phyloP scores from a whole-genome alignment of 495 filamentous ascomycete genomes.

The Lasiosphaeris hirsuta region DNA sequence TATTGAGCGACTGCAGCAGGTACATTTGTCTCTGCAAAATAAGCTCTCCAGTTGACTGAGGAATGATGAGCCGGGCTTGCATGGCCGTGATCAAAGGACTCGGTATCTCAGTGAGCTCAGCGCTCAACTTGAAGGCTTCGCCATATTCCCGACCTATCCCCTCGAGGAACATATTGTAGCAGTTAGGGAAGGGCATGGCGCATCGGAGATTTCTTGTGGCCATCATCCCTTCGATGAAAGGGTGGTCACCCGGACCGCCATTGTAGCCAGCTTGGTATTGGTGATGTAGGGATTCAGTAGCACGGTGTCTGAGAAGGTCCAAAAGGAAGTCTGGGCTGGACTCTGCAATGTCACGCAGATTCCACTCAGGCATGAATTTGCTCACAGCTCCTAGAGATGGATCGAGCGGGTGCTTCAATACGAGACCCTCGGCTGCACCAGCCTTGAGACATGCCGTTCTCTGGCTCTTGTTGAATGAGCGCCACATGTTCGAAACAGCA shows the following conservation, averaged over 20 bases:
- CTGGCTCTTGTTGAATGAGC: constrained; percentile 21
- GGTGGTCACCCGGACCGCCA: constrained; percentile 19
- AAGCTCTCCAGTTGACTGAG: constrained; percentile 28
- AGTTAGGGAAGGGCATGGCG: constrained; percentile 8
- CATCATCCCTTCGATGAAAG: constrained; percentile 24
- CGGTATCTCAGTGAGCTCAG: too few relatives aligned
- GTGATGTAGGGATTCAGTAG: constrained; percentile 22
- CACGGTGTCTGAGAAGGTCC: constrained; percentile 29
- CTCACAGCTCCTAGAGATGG: constrained; percentile 22
- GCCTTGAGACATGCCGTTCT: constrained; percentile 23
- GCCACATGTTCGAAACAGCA: constrained; percentile 25
- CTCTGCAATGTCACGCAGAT: constrained; percentile 34
- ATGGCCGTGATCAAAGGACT: constrained; percentile 13
- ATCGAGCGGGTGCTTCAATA: constrained; percentile 20
- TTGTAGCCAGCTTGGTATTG: constrained; percentile 26
- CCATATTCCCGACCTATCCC: constrained; percentile 19
- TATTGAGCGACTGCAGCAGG: constrained; percentile 21
- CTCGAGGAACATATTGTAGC: constrained; percentile 26
- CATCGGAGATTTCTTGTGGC: constrained; percentile 15
- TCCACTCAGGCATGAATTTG: constrained; percentile 37
- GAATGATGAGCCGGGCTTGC: constrained; percentile 21
- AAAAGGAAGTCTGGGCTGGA: constrained; percentile 31
- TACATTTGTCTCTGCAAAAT: constrained; percentile 31
- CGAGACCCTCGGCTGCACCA: constrained; percentile 15
- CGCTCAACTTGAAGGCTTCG: background rate